phyloP scores from a whole-genome alignment of 805 yeast genomes.

The Zygotorulaspora florentina region DNA sequence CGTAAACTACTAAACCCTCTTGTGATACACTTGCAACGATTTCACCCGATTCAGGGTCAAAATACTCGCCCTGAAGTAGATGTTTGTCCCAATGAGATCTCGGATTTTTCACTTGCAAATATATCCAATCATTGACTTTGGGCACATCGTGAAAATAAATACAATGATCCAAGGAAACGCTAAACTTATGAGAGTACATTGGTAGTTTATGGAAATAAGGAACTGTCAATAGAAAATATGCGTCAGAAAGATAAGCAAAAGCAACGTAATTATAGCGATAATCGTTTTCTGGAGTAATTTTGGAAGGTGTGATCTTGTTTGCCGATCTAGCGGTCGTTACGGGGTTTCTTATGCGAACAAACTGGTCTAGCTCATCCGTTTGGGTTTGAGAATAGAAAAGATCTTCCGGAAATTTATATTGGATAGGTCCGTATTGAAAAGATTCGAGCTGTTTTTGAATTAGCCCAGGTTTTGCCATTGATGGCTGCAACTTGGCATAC shows the following conservation, averaged over 20 bases:
- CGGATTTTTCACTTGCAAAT: slow-evolving; percentile 45
- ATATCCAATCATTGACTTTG: slow-evolving; percentile 48
- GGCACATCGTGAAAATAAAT: slow-evolving; percentile 56
- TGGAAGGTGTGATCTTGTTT: slow-evolving; percentile 2
- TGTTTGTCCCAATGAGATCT: slow-evolving; percentile 51
- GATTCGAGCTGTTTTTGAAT: slow-evolving; percentile 30
- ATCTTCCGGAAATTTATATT: slow-evolving; percentile 36
- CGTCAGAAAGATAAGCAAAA: slow-evolving; percentile 56
- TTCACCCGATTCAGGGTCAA: slow-evolving; percentile 41
- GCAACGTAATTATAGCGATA: slow-evolving; percentile 49
- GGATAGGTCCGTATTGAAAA: slow-evolving; percentile 31
- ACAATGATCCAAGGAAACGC: slow-evolving; percentile 63
- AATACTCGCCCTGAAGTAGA: slow-evolving; percentile 56
- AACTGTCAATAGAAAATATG: slow-evolving; percentile 48
- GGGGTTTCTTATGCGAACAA: slow-evolving; percentile 21
- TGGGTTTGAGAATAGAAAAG: slow-evolving; percentile 26
- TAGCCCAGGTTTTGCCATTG: slow-evolving; percentile 6
- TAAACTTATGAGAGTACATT: slow-evolving; percentile 44
- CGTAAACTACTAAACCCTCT: slow-evolving; percentile 49
- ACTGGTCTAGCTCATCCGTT: slow-evolving; percentile 25
- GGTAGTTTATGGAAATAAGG: slow-evolving; percentile 49
- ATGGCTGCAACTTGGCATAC: slow-evolving; percentile 8
- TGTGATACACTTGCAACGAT: slow-evolving; percentile 60
- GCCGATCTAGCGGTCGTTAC: slow-evolving; percentile 5
- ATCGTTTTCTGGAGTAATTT: slow-evolving; percentile 23